phyloP scores from a whole-genome alignment of 495 filamentous ascomycete species.

The Talaromyces borbonicus region DNA sequence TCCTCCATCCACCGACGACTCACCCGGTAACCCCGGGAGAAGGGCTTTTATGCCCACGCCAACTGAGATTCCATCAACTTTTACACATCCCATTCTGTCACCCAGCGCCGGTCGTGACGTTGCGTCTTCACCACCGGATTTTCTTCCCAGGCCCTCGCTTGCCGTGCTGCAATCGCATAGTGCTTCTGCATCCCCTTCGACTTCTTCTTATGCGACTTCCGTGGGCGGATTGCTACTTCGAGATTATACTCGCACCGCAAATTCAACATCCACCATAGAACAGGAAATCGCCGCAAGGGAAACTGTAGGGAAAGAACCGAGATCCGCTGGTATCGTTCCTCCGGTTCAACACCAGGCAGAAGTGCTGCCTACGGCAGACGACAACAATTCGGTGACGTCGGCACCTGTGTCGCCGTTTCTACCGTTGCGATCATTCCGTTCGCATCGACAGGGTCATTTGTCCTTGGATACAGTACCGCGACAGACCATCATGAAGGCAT shows the following conservation, averaged over 20 bases:
- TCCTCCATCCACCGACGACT: neutral
- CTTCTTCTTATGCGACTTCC: conserved; percentile 1
- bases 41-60: neutral
- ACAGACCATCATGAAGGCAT: conserved; percentile 82
- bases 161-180: conserved; percentile 3
- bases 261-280: conserved; percentile 27
- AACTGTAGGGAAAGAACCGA: conserved; percentile 7
- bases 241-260: conserved; percentile 36
- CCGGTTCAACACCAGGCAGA: conserved; percentile 4
- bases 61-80: conserved; percentile 4
- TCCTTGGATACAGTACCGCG: conserved; percentile 67
- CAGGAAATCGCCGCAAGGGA: conserved; percentile 23
- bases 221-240: conserved; percentile 31
- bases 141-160: neutral
- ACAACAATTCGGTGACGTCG: conserved; percentile 18
- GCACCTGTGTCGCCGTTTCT: conserved; percentile 30
- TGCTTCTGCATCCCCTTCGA: neutral
- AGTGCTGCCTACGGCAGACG: conserved; percentile 15
- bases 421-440: conserved; percentile 29
- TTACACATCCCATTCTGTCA: conserved; percentile 10
- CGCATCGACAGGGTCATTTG: conserved; percentile 50
- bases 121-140: conserved; percentile 3
- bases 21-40: conserved; percentile 1
- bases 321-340: neutral
- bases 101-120: conserved; percentile 4